Evolutionary conservation across 2,329 filamentous ascomycete species (phyloP).

Genomic region (Rhinocladiella similis): DNA sequence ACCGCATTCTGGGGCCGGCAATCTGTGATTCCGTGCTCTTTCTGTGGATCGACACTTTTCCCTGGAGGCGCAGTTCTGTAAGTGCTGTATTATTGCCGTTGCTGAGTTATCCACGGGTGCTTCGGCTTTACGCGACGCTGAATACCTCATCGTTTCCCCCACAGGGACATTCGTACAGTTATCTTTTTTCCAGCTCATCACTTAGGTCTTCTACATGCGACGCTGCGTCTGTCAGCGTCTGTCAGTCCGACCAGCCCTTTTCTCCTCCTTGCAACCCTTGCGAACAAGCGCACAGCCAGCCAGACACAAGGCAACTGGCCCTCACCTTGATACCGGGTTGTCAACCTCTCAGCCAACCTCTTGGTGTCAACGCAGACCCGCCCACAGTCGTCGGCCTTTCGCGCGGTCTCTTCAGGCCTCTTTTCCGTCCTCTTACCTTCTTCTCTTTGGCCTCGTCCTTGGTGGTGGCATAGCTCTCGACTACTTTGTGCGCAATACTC

Average conservation of each 20-base stretch:
- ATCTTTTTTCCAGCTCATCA: too few species aligned
- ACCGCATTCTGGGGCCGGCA: too few species aligned
- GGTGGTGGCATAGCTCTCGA: conserved; percentile 20
- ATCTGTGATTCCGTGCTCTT: too few species aligned
- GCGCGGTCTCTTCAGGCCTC: conserved; percentile 15
- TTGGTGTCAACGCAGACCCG: background rate
- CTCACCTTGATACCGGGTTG: background rate
- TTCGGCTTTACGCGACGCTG: background rate
- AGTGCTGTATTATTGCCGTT: background rate
- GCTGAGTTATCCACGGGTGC: background rate
- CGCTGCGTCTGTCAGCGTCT: conserved; percentile 14
- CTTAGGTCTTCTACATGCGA: conserved; percentile 18
- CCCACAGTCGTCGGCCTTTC: background rate
- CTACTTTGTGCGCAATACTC: conserved; percentile 10
- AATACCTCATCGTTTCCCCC: background rate
- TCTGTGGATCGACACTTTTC: background rate
- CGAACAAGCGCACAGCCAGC: conserved; percentile 1
- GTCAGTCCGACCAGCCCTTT: conserved; percentile 7
- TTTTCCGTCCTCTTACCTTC: conserved; percentile 17
- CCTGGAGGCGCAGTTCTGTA: too few species aligned
- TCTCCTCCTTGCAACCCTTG: background rate
- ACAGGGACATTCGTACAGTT: background rate
- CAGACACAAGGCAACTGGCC: background rate
- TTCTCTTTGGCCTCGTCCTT: conserved; percentile 18
- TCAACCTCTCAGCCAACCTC: background rate